Evolutionary conservation across 208 protist species (phyloP).

Genomic region (Leishmania amazonensis): DNA sequence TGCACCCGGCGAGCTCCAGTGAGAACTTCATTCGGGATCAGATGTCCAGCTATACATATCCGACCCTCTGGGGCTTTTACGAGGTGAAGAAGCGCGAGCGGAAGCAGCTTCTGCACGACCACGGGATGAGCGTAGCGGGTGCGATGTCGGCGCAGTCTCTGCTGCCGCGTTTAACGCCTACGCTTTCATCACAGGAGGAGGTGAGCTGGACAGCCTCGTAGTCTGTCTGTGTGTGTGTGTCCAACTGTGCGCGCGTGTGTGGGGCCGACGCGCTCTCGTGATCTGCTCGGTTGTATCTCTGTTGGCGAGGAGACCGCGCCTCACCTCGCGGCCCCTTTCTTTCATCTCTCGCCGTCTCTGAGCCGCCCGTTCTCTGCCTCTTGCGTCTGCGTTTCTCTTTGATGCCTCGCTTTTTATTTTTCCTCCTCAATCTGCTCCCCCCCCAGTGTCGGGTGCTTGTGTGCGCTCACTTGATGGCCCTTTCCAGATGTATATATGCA

Average conservation of each 20-base stretch:
- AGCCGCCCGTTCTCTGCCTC: no score
- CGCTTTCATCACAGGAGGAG: conserved; percentile 27
- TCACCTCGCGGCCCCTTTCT: no score
- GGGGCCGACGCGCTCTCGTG: no score
- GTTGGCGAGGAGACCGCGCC: no score
- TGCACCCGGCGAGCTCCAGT: conserved; percentile 19
- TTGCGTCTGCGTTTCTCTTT: background rate
- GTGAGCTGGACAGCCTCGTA: conserved; percentile 16
- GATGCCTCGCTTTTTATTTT: background rate
- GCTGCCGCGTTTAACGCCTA: background rate
- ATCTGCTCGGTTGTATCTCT: background rate
- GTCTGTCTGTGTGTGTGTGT: background rate
- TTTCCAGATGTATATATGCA: background rate
- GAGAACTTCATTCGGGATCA: conserved; percentile 20
- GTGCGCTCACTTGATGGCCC: background rate
- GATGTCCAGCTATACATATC: conserved; percentile 32
- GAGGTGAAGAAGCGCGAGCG: conserved; percentile 33
- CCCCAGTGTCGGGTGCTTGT: background rate
- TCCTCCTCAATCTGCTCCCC: background rate
- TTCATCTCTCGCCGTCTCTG: no score
- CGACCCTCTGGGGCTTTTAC: conserved; percentile 27
- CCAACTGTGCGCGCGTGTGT: background rate
- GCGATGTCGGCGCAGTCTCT: background rate
- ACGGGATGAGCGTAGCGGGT: background rate
- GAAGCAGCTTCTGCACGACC: conserved; percentile 21